These are phyloP conservation scores for Dionaea muscipula DNA, from an alignment of 179 eudicot genomes.

Conservation along the genomic window DNA sequence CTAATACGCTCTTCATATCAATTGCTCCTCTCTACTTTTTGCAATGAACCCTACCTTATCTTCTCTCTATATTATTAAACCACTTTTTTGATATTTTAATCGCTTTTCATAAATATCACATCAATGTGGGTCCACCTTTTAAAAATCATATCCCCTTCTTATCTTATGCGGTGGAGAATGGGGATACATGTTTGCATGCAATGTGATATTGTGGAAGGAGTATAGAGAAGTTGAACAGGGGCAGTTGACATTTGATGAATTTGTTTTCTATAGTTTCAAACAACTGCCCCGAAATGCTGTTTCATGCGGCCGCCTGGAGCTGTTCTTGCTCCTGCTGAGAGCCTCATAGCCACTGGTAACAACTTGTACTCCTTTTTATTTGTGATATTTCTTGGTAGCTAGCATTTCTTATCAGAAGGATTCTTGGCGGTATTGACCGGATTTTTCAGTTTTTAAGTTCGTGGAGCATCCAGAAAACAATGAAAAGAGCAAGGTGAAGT, in stretches of 20 bases:
- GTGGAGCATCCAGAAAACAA: conserved; percentile 88
- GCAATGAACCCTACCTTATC: too few relatives aligned
- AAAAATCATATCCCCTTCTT: too few relatives aligned
- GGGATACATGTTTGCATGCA: too few relatives aligned
- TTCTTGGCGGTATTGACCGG: not conserved
- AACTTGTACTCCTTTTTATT: not conserved
- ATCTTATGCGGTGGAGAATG: too few relatives aligned
- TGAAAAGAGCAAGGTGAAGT: conserved; percentile 75
- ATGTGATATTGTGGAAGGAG: too few relatives aligned
- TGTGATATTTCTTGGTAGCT: not conserved
- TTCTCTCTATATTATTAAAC: too few relatives aligned
- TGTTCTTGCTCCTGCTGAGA: conserved; percentile 75
- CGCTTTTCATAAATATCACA: too few relatives aligned
- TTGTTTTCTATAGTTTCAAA: conserved; percentile 53
- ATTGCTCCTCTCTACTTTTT: too few relatives aligned
- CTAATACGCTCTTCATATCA: too few relatives aligned
- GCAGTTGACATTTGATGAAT: not conserved
- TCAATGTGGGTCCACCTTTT: too few relatives aligned
- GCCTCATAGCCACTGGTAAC: conserved; percentile 75
- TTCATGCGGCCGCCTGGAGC: conserved; percentile 91
- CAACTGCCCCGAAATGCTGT: conserved; percentile 87
- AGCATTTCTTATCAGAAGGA: not conserved
- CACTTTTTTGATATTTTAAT: too few relatives aligned
- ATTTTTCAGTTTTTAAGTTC: conserved; percentile 64
- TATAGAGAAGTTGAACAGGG: not conserved